A percentile compares a stretch with the other conserved stretches of the same genome.
Conservation (phyloP, 306 rosid genomes). For the Cyclanthera cordifolia region DNA sequence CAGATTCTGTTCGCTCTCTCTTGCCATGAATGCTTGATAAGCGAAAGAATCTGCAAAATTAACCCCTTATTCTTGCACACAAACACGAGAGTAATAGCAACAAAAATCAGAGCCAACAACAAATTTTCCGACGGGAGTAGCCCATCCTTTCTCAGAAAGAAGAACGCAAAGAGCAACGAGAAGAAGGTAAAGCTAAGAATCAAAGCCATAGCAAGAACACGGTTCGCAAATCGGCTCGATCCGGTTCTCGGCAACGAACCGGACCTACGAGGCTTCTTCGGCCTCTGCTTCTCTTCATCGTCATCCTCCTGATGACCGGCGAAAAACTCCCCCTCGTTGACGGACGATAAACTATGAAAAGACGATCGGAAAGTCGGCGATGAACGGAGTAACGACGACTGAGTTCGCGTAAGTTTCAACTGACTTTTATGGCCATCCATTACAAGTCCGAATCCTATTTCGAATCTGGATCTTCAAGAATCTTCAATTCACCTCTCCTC, state of each 20-base stretch:
- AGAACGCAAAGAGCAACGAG: slow-evolving; percentile 25
- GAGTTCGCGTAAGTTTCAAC: slow-evolving; percentile 74
- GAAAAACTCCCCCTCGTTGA: slow-evolving; percentile 37
- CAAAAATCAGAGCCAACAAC: slow-evolving; percentile 53
- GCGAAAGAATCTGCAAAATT: slow-evolving; percentile 33
- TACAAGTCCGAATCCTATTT: slow-evolving; percentile 3
- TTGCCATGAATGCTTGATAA: slow-evolving; percentile 49
- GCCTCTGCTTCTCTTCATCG: slow-evolving; percentile 27
- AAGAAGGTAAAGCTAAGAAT: slow-evolving; percentile 32
- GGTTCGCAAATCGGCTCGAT: slow-evolving; percentile 20
- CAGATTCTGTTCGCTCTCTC: slow-evolving; percentile 36
- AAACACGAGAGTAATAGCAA: slow-evolving; percentile 68
- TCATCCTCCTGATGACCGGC: slow-evolving; percentile 19
- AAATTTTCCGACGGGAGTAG: slow-evolving; percentile 65
- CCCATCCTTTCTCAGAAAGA: slow-evolving; percentile 45
- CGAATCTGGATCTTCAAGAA: slow-evolving; percentile 14
- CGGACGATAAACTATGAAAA: slow-evolving; percentile 64
- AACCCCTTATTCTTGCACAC: slow-evolving; percentile 52
- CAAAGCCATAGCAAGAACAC: slow-evolving; percentile 28
- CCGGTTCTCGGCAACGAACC: slow-evolving; percentile 34
- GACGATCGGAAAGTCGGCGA: slow-evolving; percentile 83
- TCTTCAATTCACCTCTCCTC: background rate
- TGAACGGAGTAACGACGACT: slow-evolving; percentile 75
- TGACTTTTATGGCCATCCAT: slow-evolving; percentile 70
- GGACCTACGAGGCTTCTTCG: slow-evolving; percentile 22